Evolutionary conservation across 2,329 filamentous ascomycete species (phyloP), one percentile per base, ranked within the genome.

Genomic region (Achaetomium macrosporum): DNA sequence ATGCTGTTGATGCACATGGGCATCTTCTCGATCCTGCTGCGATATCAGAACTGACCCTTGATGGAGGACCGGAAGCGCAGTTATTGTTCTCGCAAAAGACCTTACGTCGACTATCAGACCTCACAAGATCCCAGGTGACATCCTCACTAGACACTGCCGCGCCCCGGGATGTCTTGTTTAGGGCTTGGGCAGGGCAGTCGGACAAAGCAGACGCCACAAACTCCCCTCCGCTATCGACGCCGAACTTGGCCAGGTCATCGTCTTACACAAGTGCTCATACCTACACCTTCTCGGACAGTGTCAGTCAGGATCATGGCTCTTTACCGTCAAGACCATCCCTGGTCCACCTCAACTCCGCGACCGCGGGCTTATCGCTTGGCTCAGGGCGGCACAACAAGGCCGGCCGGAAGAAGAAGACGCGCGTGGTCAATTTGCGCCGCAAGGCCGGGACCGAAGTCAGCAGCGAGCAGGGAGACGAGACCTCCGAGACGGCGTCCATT

Each of bases 61-160:
- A 96, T 59, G 84, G 86, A 16, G 83, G 86, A 4, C 78, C 86
- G 7, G 91, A 96, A 65, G 82, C 87, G 17, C 90, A 95, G 67
- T 90, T 90, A 0, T 79, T 95, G 6, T 97, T 99, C 68, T 97
- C 92, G 0, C 90, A 96, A 65, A 96, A 95, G 77, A 97, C 96
- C 63, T 75, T 97, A 36, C 72, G 95, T 20, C 85, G 88, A 47
- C 76, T 99, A 12, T 89, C 87, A 20, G 82, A 89, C 0, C 74
- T 99, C 53, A 90, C 83, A 4, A 87, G 95, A 64, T 95, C 90
- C 2, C 90, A 97, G 63, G 84, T 88, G 44, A 97, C 93, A 0
- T 73, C 97, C 33, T 95, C 91, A 5, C 75, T 97, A 0, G 95
- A 95, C 66, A 96, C 92, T 1, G 90, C 92, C 0, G 83, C 86